phyloP scores from a whole-genome alignment of 768 basidiomycete genomes.

The Trametes elegans region DNA sequence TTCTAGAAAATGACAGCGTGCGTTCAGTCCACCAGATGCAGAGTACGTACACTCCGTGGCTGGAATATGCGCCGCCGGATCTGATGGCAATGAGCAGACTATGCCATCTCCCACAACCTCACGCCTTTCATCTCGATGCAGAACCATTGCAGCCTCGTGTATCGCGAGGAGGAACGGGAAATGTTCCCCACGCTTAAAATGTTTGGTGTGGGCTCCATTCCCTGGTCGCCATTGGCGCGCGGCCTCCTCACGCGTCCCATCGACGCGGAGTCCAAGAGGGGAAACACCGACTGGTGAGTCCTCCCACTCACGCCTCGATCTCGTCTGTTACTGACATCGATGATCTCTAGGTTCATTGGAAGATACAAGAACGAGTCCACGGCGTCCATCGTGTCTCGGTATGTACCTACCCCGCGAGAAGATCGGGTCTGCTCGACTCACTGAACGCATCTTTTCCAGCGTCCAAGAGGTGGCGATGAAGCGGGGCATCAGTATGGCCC shows the following conservation, averaged over 20 bases:
- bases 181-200: slow-evolving; percentile 48
- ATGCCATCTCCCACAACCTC: slow-evolving; percentile 38
- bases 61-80: too few species aligned
- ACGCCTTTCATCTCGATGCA: slow-evolving; percentile 66
- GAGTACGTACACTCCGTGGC: slow-evolving; percentile 20
- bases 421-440: slow-evolving; percentile 10
- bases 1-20: slow-evolving; percentile 19
- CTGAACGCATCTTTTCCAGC: slow-evolving; percentile 5
- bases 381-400: slow-evolving; percentile 36
- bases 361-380: slow-evolving; percentile 17
- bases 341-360: neutral
- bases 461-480: slow-evolving; percentile 44
- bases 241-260: slow-evolving; percentile 33
- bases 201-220: slow-evolving; percentile 34
- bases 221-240: slow-evolving; percentile 38
- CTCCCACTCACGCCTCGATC: too few species aligned
- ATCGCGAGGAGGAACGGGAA: slow-evolving; percentile 60
- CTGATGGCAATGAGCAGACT: too few species aligned
- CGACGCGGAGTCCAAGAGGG: slow-evolving; percentile 24
- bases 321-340: neutral
- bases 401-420: slow-evolving; percentile 25
- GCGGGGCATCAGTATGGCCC: slow-evolving; percentile 41
- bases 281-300: slow-evolving; percentile 24
- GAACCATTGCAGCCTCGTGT: slow-evolving; percentile 54
- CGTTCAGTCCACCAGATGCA: slow-evolving; percentile 34